phyloP scores from a whole-genome alignment of 371 early-diverging fungal genomes.

The Smittium culicis region DNA sequence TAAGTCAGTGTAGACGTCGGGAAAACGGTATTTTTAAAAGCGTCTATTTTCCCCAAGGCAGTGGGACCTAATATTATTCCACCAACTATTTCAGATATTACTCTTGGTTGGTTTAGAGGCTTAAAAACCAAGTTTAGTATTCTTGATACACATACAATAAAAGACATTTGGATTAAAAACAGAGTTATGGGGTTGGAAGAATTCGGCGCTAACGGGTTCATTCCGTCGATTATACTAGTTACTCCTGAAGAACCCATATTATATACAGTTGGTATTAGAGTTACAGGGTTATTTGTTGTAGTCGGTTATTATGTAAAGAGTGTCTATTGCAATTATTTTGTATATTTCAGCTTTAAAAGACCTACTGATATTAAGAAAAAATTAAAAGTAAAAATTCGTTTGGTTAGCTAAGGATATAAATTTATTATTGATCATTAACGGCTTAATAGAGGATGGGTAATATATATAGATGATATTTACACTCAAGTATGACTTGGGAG shows the following conservation, averaged over 20 bases:
- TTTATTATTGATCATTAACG: no score
- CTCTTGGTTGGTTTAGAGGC: conserved; percentile 50
- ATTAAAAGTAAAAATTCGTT: no score
- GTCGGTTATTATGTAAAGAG: no score
- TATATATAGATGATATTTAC: no score
- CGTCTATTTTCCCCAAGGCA: conserved; percentile 54
- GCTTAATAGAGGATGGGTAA: no score
- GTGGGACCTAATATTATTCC: conserved; percentile 68
- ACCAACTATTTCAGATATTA: conserved; percentile 63
- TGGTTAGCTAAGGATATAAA: no score
- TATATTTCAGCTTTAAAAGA: no score
- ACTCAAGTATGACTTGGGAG: no score
- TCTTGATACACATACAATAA: conserved; percentile 53
- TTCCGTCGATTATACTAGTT: conserved; percentile 50
- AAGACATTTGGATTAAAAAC: conserved; percentile 38
- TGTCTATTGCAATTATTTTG: no score
- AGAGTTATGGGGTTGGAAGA: conserved; percentile 40
- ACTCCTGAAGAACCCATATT: conserved; percentile 27
- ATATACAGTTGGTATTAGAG: no score
- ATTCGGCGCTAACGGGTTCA: conserved; percentile 42
- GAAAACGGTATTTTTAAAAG: conserved; percentile 46
- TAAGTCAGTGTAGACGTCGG: conserved; percentile 44
- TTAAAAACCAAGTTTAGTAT: conserved; percentile 41
- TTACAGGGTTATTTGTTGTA: no score
- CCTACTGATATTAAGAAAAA: no score